These are phyloP conservation scores for Agaricus sinodeliciosus DNA, from an alignment of 768 basidiomycete species.

Conservation along the genomic window DNA sequence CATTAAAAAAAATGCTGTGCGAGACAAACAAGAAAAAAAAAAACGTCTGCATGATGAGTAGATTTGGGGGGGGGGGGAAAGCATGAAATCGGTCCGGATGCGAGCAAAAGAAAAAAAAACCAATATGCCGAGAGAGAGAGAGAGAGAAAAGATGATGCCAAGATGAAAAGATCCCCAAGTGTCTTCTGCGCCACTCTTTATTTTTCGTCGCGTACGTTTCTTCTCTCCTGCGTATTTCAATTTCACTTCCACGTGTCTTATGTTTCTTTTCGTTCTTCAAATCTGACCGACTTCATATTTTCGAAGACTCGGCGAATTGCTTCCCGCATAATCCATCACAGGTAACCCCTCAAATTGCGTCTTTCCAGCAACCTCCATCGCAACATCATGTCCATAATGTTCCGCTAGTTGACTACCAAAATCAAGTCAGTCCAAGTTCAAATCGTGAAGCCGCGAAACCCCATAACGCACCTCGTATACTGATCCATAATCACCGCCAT, in stretches of 20 bases:
- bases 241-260: no score
- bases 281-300: background rate
- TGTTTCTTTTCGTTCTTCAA: background rate
- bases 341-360: constrained; percentile 7
- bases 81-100: no score
- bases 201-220: no score
- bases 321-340: constrained; percentile 2
- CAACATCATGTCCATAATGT: constrained; percentile 12
- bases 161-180: no score
- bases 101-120: background rate
- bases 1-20: no score
- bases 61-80: no score
- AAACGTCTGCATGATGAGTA: no score
- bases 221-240: no score
- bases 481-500: constrained; percentile 85
- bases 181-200: no score
- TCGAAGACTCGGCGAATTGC: background rate
- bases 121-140: background rate
- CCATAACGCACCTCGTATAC: constrained; percentile 69
- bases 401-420: constrained; percentile 8
- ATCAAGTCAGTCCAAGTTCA: background rate
- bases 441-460: no score
- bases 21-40: no score
- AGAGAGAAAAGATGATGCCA: background rate
- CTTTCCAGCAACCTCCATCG: constrained; percentile 9